These are phyloP conservation scores for Ogataea kodamae DNA, from an alignment of 805 yeast species.

Conservation along the genomic window DNA sequence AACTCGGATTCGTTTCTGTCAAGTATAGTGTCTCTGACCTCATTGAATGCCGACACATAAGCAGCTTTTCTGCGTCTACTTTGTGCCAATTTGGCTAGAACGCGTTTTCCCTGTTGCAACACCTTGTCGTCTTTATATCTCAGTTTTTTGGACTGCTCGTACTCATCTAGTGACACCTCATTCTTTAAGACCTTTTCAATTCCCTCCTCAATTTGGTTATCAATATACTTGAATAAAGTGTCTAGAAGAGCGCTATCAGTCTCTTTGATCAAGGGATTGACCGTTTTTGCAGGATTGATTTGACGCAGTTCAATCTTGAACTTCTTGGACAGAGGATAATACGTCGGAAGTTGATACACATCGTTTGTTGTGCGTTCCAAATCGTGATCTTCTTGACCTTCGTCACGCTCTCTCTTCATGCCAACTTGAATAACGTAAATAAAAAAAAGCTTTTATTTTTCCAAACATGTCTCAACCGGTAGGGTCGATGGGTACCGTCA, in stretches of 20 bases:
- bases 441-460: conserved; percentile 1
- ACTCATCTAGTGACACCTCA: conserved; percentile 15
- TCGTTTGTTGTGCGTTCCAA: background rate
- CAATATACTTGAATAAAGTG: conserved; percentile 17
- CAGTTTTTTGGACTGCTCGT: conserved; percentile 9
- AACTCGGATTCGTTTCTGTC: conserved; percentile 24
- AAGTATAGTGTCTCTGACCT: conserved; percentile 23
- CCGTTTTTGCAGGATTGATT: conserved; percentile 8
- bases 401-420: conserved; percentile 7
- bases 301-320: conserved; percentile 15
- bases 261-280: conserved; percentile 12
- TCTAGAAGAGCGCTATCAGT: conserved; percentile 13
- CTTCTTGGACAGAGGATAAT: conserved; percentile 23
- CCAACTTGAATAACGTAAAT: background rate
- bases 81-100: conserved; percentile 6
- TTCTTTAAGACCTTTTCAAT: conserved; percentile 16
- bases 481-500: conserved; percentile 22
- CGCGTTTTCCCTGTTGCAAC: conserved; percentile 13
- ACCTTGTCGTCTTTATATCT: conserved; percentile 15
- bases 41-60: conserved; percentile 14
- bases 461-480: conserved; percentile 7
- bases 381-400: conserved; percentile 1
- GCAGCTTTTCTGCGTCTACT: conserved; percentile 8
- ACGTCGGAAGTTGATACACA: conserved; percentile 20
- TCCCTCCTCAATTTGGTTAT: conserved; percentile 17